Evolutionary conservation across 2,329 filamentous ascomycete genomes (phyloP).

Genomic region (Fusarium begoniae): DNA sequence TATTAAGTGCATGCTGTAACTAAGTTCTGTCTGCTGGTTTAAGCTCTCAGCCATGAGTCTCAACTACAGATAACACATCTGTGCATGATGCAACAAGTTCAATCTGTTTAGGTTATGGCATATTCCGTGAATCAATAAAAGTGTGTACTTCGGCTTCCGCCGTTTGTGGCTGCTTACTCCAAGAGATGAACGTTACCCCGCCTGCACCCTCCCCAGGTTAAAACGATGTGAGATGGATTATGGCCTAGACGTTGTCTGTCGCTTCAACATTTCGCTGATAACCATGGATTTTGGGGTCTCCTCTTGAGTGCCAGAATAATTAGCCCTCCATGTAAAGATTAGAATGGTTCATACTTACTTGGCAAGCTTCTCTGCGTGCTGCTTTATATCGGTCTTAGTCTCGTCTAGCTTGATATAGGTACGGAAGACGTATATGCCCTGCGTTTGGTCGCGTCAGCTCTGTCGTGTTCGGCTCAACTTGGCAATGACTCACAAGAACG

Average conservation of each 20-base stretch:
- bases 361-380: neutral
- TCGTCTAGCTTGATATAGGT: neutral
- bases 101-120: neutral
- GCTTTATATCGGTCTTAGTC: neutral
- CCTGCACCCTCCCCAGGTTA: no score
- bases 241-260: neutral
- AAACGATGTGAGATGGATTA: neutral
- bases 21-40: no score
- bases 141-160: neutral
- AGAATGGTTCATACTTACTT: neutral
- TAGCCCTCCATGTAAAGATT: neutral
- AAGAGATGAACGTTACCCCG: neutral
- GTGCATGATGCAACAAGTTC: fast-evolving
- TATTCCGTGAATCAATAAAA: neutral
- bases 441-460: neutral
- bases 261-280: neutral
- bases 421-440: neutral
- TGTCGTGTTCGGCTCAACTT: fast-evolving
- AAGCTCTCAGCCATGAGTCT: no score
- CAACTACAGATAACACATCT: no score
- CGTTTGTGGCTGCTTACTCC: neutral
- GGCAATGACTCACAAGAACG: neutral
- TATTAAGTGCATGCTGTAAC: no score
- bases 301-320: neutral
- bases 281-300: neutral